Conservation (phyloP, 2,329 filamentous ascomycete genomes). For the Pseudogymnoascus sp. region DNA sequence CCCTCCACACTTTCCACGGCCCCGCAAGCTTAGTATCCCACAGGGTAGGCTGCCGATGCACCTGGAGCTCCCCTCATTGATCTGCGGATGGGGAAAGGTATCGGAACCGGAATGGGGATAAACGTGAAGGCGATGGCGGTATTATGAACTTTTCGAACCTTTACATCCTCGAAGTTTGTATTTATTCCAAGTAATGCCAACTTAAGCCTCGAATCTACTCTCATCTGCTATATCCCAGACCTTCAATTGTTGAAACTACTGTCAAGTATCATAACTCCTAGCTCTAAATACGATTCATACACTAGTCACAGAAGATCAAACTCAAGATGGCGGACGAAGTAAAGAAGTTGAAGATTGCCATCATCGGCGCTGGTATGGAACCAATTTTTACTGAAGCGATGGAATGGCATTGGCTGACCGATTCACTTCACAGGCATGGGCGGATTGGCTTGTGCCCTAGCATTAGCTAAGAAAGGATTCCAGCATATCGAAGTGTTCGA, state of each 20-base stretch:
- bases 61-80: not conserved
- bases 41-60: not conserved
- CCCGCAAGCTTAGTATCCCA: not conserved
- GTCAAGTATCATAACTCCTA: not conserved
- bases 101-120: not conserved
- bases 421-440: slow-evolving; percentile 56
- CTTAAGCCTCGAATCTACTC: not conserved
- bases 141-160: not conserved
- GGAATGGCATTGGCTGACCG: not conserved
- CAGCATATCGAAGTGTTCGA: slow-evolving; percentile 67
- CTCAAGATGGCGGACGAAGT: not conserved
- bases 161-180: not conserved
- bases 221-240: not conserved
- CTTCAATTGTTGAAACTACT: not conserved
- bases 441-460: slow-evolving; percentile 61
- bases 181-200: not conserved
- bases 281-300: not conserved
- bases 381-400: not conserved
- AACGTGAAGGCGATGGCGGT: not conserved
- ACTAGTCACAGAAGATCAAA: not conserved
- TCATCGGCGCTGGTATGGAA: slow-evolving; percentile 4
- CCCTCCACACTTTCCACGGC: not conserved
- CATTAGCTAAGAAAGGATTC: slow-evolving; percentile 70
- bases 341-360: slow-evolving; percentile 6
- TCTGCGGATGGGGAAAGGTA: not conserved